phyloP scores from a whole-genome alignment of 2,329 filamentous ascomycete species.

The Raffaelea deltoideospora region DNA sequence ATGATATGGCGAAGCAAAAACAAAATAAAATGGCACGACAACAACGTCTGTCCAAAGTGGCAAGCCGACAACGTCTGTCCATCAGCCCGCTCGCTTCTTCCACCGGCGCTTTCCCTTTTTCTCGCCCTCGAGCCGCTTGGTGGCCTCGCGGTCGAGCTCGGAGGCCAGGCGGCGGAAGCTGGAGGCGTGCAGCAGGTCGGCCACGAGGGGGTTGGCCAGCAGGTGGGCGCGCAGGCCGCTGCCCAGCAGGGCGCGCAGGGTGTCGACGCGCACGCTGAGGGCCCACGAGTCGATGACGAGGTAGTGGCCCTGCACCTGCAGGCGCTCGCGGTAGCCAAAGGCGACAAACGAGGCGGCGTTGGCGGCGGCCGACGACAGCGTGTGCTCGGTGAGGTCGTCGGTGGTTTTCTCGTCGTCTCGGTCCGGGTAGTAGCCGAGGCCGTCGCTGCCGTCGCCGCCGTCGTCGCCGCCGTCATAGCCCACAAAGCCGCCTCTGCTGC shows the following conservation, averaged over 20 bases:
- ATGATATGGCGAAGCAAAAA: too few relatives aligned
- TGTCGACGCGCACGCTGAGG: conserved; percentile 29
- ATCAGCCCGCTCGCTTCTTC: too few relatives aligned
- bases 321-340: conserved; percentile 36
- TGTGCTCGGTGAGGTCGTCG: conserved; percentile 5
- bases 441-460: too few relatives aligned
- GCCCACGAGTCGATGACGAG: conserved; percentile 37
- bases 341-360: conserved; percentile 22
- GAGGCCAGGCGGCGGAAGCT: not conserved
- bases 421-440: too few relatives aligned
- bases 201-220: conserved; percentile 21
- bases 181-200: conserved; percentile 16
- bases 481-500: conserved; percentile 21
- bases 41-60: too few relatives aligned
- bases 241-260: conserved; percentile 31
- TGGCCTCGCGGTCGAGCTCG: not conserved
- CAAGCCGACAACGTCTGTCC: too few relatives aligned
- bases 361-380: not conserved
- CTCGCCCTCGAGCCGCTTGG: not conserved
- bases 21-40: too few relatives aligned
- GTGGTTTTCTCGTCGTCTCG: not conserved
- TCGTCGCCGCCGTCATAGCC: too few relatives aligned
- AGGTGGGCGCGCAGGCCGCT: conserved; percentile 27
- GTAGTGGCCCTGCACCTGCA: conserved; percentile 29
- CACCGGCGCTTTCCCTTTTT: not conserved